Evolutionary conservation across 306 rosid species (phyloP), one percentile per base, ranked within the genome.

Genomic region (Mucuna pruriens): DNA sequence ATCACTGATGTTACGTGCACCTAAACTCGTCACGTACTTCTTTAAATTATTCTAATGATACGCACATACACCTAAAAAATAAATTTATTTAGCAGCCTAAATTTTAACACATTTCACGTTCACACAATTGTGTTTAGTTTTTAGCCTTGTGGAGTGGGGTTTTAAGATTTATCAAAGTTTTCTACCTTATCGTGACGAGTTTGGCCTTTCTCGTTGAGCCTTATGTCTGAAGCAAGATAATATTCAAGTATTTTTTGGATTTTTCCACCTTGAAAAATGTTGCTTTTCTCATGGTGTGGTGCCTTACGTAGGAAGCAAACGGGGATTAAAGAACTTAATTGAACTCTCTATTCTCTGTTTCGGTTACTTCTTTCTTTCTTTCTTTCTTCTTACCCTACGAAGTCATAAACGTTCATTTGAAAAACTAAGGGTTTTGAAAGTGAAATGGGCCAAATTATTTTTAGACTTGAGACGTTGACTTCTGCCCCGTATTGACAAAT

Each of bases 361-460:
- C 29, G 29, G 10, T 64, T 33, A 38, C n/a, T n/a, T n/a, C n/a
- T 44, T 69, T 80, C 34, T 34, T 76, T 63, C 58, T 25, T 8
- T 45, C 48, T 13, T 45, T 2, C 17, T 65, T 63, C 61, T 62
- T 31, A 19, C 77, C 75, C 26, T 20, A 19, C 25, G 26, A 38
- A 72, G 72, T 48, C 75, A 62, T 65, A 19, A 36, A 42, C 39
- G 6, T 85, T 81, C 23, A 48, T 81, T 83, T 61, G 52, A 72
- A 86, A 80, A 80, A 29, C 9, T 6, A 29, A n/a, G 38, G 49
- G 58, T 84, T 46, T 67, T 72, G 82, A 81, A 51, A 67, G 70
- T 77, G 87, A 77, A 77, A 51, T 52, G 19, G 4, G 69, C 82
- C 84, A 54, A 85, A 83, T 19, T 44, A 44, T 76, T 74, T 10